Evolutionary conservation across 176 grass and related monocot genomes (phyloP).

Genomic region (Aegilops tauschii): DNA sequence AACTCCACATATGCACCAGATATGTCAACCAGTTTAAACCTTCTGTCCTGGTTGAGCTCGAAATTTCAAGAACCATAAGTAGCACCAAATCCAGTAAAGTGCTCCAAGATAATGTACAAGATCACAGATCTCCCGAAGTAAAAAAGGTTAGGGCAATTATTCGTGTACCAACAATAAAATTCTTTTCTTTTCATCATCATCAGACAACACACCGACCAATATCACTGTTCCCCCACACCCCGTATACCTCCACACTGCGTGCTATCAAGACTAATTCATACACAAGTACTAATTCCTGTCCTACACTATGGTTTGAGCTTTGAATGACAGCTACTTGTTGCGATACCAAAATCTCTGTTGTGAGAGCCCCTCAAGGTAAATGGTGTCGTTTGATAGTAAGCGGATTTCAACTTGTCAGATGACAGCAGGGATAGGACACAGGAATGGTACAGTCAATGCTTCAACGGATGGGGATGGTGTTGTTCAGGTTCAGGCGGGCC

Average conservation of each 20-base stretch:
- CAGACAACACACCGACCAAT: neutral
- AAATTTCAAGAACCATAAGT: neutral
- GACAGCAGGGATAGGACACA: slow-evolving; percentile 33
- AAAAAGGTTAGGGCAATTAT: neutral
- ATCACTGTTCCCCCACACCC: neutral
- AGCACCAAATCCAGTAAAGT: neutral
- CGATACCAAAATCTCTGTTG: slow-evolving; percentile 28
- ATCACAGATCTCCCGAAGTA: neutral
- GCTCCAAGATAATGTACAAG: neutral
- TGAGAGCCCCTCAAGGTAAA: slow-evolving; percentile 12
- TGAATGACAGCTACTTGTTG: slow-evolving; percentile 38
- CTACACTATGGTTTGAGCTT: slow-evolving; percentile 46
- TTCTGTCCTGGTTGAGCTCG: neutral
- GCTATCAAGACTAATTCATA: slow-evolving; percentile 40
- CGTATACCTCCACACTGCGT: slow-evolving; percentile 37
- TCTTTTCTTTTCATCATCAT: slow-evolving; percentile 37
- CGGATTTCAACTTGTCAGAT: slow-evolving; percentile 13
- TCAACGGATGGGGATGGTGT: slow-evolving; percentile 54
- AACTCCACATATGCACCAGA: neutral
- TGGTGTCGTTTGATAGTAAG: slow-evolving; percentile 8
- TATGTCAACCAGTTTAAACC: neutral
- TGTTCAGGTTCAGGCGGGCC: slow-evolving; percentile 54
- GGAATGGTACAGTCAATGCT: slow-evolving; percentile 41
- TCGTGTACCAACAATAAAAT: neutral
- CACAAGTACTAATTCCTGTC: slow-evolving; percentile 35